A percentile compares a stretch with the other conserved stretches of the same genome.
These are phyloP conservation scores for Diaporthe velutina DNA, from an alignment of 2,329 filamentous ascomycete genomes.

Conservation along the genomic window DNA sequence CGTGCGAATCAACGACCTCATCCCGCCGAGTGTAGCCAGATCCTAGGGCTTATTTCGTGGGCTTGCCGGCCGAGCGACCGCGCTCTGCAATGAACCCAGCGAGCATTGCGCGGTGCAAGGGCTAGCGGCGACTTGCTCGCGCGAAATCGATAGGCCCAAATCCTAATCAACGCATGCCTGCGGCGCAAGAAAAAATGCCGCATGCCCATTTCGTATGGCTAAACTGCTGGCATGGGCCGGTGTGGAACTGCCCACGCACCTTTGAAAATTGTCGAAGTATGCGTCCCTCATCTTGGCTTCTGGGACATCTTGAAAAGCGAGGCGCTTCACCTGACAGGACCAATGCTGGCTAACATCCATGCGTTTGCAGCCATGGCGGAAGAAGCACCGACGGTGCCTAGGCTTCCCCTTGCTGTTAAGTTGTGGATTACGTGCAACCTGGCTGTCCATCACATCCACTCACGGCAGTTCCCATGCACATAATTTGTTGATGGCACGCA, in stretches of 20 bases:
- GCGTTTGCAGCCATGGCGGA: background rate
- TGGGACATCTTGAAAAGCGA: background rate
- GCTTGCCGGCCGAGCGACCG: conserved; percentile 31
- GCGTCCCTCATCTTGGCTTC: background rate
- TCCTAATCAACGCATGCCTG: conserved; percentile 29
- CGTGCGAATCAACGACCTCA: conserved; percentile 34
- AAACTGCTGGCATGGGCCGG: conserved; percentile 27
- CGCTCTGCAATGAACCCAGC: conserved; percentile 21
- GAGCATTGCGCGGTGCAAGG: conserved; percentile 7
- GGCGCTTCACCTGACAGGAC: background rate
- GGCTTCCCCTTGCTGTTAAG: background rate
- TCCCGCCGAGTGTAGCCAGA: conserved; percentile 27
- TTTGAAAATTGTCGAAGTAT: background rate
- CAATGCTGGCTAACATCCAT: background rate
- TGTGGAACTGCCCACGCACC: background rate
- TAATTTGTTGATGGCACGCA: conserved; percentile 30
- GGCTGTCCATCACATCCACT: conserved; percentile 28
- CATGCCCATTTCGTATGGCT: conserved; percentile 29
- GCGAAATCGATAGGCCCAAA: conserved; percentile 26
- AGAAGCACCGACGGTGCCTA: background rate
- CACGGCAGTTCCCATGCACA: conserved; percentile 35
- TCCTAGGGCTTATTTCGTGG: conserved; percentile 31
- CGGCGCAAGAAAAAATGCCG: conserved; percentile 31
- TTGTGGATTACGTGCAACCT: conserved; percentile 20
- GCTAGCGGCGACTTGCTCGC: conserved; percentile 18